phyloP scores from a whole-genome alignment of 1,284 basidiomycete genomes.

The Cutaneotrichosporon curvatum region DNA sequence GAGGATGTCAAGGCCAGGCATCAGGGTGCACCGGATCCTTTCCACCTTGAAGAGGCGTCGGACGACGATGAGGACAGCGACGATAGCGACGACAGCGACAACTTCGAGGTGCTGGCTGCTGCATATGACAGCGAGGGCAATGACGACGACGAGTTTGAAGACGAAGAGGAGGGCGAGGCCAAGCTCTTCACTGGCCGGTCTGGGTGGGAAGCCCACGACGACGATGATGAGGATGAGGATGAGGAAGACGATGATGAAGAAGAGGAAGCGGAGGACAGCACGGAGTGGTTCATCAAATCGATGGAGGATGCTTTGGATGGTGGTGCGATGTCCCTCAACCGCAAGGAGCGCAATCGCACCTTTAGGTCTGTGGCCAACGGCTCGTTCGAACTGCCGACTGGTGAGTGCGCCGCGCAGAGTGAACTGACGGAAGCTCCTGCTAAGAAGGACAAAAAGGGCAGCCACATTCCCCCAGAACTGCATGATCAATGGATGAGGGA shows the following conservation, averaged over 20 bases:
- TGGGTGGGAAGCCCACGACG: slow-evolving; percentile 9
- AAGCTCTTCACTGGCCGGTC: slow-evolving; percentile 7
- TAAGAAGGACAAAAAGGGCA: slow-evolving; percentile 49
- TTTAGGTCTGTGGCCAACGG: slow-evolving; percentile 62
- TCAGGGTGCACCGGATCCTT: no score
- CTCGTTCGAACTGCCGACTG: slow-evolving; percentile 48
- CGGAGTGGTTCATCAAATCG: slow-evolving; percentile 13
- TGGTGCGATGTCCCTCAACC: slow-evolving; percentile 47
- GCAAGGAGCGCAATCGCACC: slow-evolving; percentile 55
- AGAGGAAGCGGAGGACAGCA: slow-evolving; percentile 15
- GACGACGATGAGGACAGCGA: slow-evolving; percentile 11
- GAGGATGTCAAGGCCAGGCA: slow-evolving; percentile 12
- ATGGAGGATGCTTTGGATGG: slow-evolving; percentile 53
- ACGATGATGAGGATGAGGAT: slow-evolving; percentile 8
- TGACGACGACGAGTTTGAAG: slow-evolving; percentile 17
- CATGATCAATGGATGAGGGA: slow-evolving; percentile 71
- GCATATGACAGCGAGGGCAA: slow-evolving; percentile 13
- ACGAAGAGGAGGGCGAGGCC: slow-evolving; percentile 11
- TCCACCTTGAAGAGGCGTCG: background rate
- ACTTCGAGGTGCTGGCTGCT: slow-evolving; percentile 12
- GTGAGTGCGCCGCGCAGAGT: slow-evolving; percentile 23
- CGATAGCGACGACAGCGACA: slow-evolving; percentile 6
- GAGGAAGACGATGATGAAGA: slow-evolving; percentile 15
- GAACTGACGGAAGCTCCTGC: slow-evolving; percentile 19
- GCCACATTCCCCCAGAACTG: slow-evolving; percentile 57